Conservation (phyloP, 768 basidiomycete genomes). For the Rhizopogon vesiculosus region DNA sequence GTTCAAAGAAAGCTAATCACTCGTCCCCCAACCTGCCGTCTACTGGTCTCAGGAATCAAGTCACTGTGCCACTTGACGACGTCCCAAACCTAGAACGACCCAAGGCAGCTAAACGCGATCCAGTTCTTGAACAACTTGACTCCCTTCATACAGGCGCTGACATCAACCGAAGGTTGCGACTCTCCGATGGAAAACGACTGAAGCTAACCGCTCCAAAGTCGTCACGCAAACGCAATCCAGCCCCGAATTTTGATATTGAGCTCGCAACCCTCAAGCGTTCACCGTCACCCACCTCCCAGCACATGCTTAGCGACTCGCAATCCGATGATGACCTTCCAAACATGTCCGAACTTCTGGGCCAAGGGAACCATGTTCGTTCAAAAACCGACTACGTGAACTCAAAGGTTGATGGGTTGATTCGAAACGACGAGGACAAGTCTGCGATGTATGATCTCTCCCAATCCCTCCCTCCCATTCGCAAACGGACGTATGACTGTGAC, state of each 20-base stretch:
- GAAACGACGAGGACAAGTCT: conserved; percentile 11
- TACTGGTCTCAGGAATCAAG: neutral
- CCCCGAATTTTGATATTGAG: conserved; percentile 46
- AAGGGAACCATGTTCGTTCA: conserved; percentile 24
- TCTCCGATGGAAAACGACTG: conserved; percentile 37
- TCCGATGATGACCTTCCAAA: conserved; percentile 33
- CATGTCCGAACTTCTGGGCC: conserved; percentile 27
- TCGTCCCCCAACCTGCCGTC: neutral
- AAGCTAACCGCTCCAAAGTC: conserved; percentile 29
- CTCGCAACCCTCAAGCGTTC: conserved; percentile 31
- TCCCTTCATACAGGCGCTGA: conserved; percentile 38
- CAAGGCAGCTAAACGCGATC: conserved; percentile 19
- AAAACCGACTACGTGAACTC: conserved; percentile 37
- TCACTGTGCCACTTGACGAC: neutral
- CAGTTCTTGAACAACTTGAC: conserved; percentile 36
- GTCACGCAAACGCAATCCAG: conserved; percentile 11
- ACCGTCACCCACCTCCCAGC: conserved; percentile 14
- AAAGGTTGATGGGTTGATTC: conserved; percentile 40
- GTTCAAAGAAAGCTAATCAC: neutral
- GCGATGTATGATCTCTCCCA: neutral
- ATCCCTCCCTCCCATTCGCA: neutral
- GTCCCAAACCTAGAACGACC: conserved; percentile 16
- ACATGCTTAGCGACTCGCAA: conserved; percentile 33
- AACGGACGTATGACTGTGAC: neutral
- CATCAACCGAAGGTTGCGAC: conserved; percentile 32